These are phyloP conservation scores for Diplogelasinospora grovesii DNA, from an alignment of 495 filamentous ascomycete species.

Conservation along the genomic window DNA sequence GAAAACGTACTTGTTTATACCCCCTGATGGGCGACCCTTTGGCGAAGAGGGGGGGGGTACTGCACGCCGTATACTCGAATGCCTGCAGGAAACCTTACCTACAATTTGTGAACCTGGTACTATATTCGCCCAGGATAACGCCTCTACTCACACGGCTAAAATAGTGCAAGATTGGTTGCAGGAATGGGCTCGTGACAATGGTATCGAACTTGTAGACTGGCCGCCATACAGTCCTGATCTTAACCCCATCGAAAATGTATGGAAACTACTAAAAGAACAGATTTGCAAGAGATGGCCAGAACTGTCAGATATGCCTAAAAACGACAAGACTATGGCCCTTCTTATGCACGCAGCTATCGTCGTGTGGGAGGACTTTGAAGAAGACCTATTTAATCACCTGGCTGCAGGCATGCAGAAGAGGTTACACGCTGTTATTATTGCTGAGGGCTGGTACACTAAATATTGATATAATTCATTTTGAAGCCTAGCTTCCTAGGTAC, in stretches of 20 bases:
- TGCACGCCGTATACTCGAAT: conserved; percentile 2
- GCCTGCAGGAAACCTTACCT: conserved; percentile 1
- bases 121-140: conserved; percentile 8
- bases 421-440: too few species aligned
- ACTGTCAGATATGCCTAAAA: too few species aligned
- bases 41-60: conserved; percentile 1
- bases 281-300: too few species aligned
- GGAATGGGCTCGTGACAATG: conserved; percentile 1
- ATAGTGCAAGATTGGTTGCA: conserved; percentile 1
- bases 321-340: too few species aligned
- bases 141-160: conserved; percentile 1
- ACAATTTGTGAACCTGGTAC: not conserved
- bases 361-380: too few species aligned
- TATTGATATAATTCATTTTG: too few species aligned
- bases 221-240: not conserved
- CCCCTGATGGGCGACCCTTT: not conserved
- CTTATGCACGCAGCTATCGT: too few species aligned
- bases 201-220: not conserved
- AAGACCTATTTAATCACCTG: too few species aligned
- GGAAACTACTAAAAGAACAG: not conserved
- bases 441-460: too few species aligned
- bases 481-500: too few species aligned
- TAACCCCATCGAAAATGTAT: not conserved
- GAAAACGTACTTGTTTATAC: not conserved
- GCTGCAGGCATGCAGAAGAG: too few species aligned